phyloP scores from a whole-genome alignment of 441 rosid genomes.

The Bocquillonia castaneifolia region DNA sequence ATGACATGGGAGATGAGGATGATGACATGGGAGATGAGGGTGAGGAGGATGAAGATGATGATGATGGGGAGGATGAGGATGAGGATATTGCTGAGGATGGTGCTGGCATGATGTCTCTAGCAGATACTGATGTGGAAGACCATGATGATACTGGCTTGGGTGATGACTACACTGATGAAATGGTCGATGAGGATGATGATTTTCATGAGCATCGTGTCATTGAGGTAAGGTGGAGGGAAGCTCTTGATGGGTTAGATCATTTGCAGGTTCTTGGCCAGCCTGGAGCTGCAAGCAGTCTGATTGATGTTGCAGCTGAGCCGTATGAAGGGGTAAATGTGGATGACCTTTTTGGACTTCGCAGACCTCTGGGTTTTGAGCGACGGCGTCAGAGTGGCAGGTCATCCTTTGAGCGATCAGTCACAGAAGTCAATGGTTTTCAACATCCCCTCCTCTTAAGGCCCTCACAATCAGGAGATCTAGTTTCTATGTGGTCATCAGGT shows the following conservation, averaged over 20 bases:
- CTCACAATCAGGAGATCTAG: conserved; percentile 61
- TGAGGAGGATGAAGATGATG: conserved; percentile 91
- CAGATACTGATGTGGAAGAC: conserved; percentile 94
- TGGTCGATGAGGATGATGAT: conserved; percentile 97
- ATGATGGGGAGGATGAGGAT: conserved; percentile 69
- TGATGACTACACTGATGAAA: conserved; percentile 89
- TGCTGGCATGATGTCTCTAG: conserved; percentile 89
- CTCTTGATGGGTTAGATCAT: conserved; percentile 90
- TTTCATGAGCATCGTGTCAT: conserved; percentile 84
- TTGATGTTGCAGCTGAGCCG: conserved; percentile 92
- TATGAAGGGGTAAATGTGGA: conserved; percentile 97
- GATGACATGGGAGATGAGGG: conserved; percentile 90
- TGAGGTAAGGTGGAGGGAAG: conserved; percentile 96
- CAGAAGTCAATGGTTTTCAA: conserved; percentile 83
- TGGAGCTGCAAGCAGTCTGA: conserved; percentile 63
- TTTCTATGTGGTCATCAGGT: conserved; percentile 61
- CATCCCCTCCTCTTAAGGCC: conserved; percentile 94
- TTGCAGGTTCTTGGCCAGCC: conserved; percentile 88
- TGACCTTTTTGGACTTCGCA: conserved; percentile 84
- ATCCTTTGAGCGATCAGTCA: conserved; percentile 66
- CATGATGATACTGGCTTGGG: conserved; percentile 90
- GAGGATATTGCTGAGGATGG: conserved; percentile 95
- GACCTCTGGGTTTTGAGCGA: conserved; percentile 88
- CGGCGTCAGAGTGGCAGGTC: conserved; percentile 76
- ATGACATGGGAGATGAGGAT: conserved; percentile 93